Conservation (phyloP, 768 basidiomycete species). For the Leccinellum albellum region DNA sequence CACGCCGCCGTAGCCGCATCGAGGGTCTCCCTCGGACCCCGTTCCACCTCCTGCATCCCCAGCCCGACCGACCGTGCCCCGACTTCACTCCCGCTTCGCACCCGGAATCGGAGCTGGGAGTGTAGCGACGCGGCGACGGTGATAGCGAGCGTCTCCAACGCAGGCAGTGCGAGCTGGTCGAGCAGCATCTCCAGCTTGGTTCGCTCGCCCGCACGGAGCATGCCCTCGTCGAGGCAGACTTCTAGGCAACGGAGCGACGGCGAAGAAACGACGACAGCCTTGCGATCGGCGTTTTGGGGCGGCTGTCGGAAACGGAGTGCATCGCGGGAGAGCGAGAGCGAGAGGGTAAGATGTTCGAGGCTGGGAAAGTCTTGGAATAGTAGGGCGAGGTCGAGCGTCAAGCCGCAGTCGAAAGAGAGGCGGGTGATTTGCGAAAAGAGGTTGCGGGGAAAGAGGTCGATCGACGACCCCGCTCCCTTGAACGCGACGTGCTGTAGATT, state of each 20-base stretch:
- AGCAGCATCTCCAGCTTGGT: conserved; percentile 16
- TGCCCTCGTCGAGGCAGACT: conserved; percentile 20
- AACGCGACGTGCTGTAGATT: conserved; percentile 14
- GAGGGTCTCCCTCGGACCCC: conserved; percentile 1
- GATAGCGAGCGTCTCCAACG: conserved; percentile 15
- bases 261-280: neutral
- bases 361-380: conserved; percentile 18
- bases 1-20: conserved; percentile 4
- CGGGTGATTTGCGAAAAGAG: conserved; percentile 19
- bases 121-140: neutral
- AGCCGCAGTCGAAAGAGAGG: conserved; percentile 20
- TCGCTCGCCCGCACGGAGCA: conserved; percentile 20
- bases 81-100: neutral
- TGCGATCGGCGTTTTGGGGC: neutral
- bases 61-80: neutral
- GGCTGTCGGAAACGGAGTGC: conserved; percentile 10
- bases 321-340: conserved; percentile 10
- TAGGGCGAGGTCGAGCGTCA: conserved; percentile 16
- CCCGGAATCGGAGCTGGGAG: neutral
- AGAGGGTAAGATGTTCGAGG: conserved; percentile 15
- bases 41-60: neutral
- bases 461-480: conserved; percentile 9
- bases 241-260: conserved; percentile 12
- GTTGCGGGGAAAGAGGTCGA: conserved; percentile 15
- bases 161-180: conserved; percentile 20